These are phyloP conservation scores for Neospora caninum DNA, from an alignment of 169 alveolate species.

Conservation along the genomic window DNA sequence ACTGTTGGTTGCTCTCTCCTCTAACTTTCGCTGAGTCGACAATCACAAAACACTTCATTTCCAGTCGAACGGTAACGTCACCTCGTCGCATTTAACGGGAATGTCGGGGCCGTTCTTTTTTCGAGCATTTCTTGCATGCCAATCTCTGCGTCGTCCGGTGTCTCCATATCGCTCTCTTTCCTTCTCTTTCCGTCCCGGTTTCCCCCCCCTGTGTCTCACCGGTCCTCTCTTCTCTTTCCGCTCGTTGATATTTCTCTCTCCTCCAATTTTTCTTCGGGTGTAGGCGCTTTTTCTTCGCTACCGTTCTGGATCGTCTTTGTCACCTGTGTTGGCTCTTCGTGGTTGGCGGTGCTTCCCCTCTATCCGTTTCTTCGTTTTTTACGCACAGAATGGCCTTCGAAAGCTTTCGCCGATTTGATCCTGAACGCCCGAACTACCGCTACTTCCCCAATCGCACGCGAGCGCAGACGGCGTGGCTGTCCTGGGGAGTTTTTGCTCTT, in stretches of 20 bases:
- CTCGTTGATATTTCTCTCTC: too few relatives aligned
- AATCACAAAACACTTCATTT: too few relatives aligned
- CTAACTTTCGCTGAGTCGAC: too few relatives aligned
- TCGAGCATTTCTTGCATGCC: background rate
- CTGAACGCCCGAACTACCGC: slow-evolving; percentile 36
- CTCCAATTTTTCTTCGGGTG: too few relatives aligned
- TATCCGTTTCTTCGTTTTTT: background rate
- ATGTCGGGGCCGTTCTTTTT: background rate
- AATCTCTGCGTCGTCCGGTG: background rate
- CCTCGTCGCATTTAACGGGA: background rate
- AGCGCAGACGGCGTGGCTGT: slow-evolving; percentile 30
- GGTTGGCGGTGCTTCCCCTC: too few relatives aligned
- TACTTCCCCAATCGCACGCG: slow-evolving; percentile 49
- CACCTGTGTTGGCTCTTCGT: too few relatives aligned
- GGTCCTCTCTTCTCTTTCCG: too few relatives aligned
- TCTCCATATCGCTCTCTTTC: background rate
- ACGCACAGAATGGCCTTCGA: slow-evolving; percentile 43
- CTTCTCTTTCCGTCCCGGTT: background rate
- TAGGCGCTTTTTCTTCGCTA: too few relatives aligned
- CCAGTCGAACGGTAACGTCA: background rate
- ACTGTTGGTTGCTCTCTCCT: too few relatives aligned
- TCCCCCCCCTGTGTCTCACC: too few relatives aligned
- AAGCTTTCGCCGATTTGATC: slow-evolving; percentile 16
- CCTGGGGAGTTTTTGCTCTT: slow-evolving; percentile 23
- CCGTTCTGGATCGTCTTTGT: too few relatives aligned